Conservation (phyloP, 2,329 filamentous ascomycete species). For the Atkinsonella texensis region DNA sequence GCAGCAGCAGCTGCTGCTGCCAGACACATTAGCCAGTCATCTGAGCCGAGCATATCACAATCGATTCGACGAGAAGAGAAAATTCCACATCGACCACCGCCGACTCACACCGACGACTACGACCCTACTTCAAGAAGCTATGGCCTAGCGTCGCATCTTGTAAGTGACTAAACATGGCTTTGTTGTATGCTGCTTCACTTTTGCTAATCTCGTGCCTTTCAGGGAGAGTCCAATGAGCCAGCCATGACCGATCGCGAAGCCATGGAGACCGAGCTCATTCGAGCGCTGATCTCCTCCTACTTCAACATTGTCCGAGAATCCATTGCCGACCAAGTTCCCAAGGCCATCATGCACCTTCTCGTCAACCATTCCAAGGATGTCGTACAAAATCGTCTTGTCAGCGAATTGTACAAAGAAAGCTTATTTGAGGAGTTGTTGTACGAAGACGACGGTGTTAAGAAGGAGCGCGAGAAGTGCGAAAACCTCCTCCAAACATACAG, state of each 20-base stretch:
- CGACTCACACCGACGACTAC: conserved; percentile 29
- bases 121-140: conserved; percentile 28
- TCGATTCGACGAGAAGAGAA: conserved; percentile 65
- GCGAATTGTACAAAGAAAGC: conserved; percentile 84
- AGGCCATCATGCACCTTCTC: conserved; percentile 96
- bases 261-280: conserved; percentile 94
- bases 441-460: conserved; percentile 95
- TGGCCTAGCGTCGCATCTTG: conserved; percentile 41
- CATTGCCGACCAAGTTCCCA: conserved; percentile 97
- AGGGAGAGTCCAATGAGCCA: conserved; percentile 58
- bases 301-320: conserved; percentile 98
- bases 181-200: not conserved
- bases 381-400: conserved; percentile 92
- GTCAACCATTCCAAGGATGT: conserved; percentile 98
- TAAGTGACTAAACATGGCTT: conserved; percentile 29
- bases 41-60: conserved; percentile 72
- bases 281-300: conserved; percentile 91
- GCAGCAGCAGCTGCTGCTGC: conserved; percentile 11
- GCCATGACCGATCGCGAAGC: conserved; percentile 90
- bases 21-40: conserved; percentile 66
- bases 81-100: conserved; percentile 37
- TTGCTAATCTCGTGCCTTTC: conserved; percentile 9
- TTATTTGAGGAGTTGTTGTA: conserved; percentile 90
- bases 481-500: conserved; percentile 90
- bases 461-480: conserved; percentile 97